phyloP scores from a whole-genome alignment of 306 rosid species.

The Rosa persica region DNA sequence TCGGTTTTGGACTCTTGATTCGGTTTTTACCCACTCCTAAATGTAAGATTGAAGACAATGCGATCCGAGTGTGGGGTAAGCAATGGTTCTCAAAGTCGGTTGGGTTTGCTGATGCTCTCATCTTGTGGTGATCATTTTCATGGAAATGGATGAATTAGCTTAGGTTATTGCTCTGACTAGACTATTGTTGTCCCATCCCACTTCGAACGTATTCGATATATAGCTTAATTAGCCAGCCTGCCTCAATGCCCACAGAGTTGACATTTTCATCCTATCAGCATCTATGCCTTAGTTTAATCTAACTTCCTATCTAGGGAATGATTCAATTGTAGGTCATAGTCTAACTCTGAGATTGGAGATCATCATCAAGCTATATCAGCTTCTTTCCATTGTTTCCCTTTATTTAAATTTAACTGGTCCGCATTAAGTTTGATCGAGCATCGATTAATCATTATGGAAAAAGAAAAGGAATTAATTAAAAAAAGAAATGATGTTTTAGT shows the following conservation, averaged over 20 bases:
- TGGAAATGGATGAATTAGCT: constrained; percentile 19
- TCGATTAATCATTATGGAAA: no score
- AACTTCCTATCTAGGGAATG: neutral
- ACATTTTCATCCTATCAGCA: neutral
- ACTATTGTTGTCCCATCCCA: constrained; percentile 37
- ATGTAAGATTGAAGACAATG: constrained; percentile 8
- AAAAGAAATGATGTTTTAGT: no score
- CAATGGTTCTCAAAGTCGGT: constrained; percentile 32
- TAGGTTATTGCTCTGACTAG: constrained; percentile 38
- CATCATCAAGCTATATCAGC: neutral
- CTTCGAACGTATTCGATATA: constrained; percentile 19
- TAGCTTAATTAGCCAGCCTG: neutral
- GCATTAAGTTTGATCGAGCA: no score
- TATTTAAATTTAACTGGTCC: no score
- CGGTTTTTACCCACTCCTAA: no score
- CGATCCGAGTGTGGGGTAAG: constrained; percentile 28
- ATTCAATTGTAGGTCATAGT: neutral
- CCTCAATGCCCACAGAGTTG: neutral
- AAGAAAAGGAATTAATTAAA: no score
- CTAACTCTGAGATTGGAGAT: neutral
- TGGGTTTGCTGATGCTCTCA: constrained; percentile 29
- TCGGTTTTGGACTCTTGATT: no score
- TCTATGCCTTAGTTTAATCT: neutral
- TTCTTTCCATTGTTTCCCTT: neutral
- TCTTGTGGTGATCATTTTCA: constrained; percentile 10